phyloP scores from a whole-genome alignment of 148 eudicot genomes.

The Fagopyrum homotropicum region DNA sequence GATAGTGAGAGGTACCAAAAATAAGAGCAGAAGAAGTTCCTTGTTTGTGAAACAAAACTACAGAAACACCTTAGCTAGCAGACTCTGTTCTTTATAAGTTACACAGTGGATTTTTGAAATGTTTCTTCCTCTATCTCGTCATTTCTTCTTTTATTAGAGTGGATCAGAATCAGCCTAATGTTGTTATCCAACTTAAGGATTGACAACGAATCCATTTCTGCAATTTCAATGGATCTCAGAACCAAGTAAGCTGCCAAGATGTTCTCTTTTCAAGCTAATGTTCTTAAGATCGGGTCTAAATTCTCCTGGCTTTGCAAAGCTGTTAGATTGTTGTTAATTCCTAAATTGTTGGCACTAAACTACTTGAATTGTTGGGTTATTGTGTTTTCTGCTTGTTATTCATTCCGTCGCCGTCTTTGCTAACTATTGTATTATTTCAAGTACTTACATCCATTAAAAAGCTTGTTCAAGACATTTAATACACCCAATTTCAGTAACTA shows the following conservation, averaged over 20 bases:
- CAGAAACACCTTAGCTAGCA: neutral
- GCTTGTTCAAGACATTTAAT: neutral
- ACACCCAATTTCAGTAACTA: neutral
- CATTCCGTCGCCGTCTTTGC: neutral
- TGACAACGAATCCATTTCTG: neutral
- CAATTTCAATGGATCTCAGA: neutral
- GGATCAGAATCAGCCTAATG: neutral
- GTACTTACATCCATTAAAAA: neutral
- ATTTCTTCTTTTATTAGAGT: neutral
- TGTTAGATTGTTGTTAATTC: neutral
- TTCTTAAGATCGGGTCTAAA: neutral
- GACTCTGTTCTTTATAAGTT: neutral
- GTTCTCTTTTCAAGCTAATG: too few species aligned
- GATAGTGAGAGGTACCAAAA: neutral
- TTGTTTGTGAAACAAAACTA: neutral
- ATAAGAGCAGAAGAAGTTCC: neutral
- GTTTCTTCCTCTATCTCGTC: neutral
- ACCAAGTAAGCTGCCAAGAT: neutral
- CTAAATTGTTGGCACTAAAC: neutral
- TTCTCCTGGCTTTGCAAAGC: slow-evolving; percentile 21
- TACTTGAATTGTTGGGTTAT: neutral
- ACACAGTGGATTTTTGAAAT: neutral
- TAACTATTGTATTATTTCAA: neutral
- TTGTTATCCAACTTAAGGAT: neutral
- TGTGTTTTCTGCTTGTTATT: neutral